Evolutionary conservation across 768 basidiomycete species (phyloP), one percentile per base, ranked within the genome.

Genomic region (Russula ochroleuca): DNA sequence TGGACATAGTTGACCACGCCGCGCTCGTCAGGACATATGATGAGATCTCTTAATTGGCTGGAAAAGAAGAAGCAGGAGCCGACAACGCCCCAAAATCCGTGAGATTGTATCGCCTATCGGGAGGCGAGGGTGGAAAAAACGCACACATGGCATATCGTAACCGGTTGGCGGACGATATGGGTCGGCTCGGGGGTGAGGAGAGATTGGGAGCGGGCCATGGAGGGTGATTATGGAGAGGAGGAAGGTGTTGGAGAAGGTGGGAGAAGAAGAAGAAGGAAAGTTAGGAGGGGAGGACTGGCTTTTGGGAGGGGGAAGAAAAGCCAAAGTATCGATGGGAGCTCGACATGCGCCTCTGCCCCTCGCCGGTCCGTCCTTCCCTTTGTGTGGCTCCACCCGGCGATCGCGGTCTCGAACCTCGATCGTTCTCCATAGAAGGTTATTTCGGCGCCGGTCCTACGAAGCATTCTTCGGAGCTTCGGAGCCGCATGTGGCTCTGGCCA

Each of bases 11-110:
- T 85, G 41, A 90, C 80, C 6, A 85, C 70, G 2, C 88, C 87
- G 14, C 80, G 75, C 66, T 85, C 82, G 6, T 82, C 77, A 1
- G 89, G 90, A 72, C 88, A 90, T 63, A 88, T 81, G 55, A 92
- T 74, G 54, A 93, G 82, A 75, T 93, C 90, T 40, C 90, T 81
- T 33, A 93, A 77, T 75, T 93, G 90, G 31, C 88, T 89, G 73
- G 61, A 35, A 58, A 61, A 28, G 15, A 14, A 23, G 3, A 52
- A 58, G 13, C 1, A 57, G 49, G 43, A 52, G 60, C 45, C 33
- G 61, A 41, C 63, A 62, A 63, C 48, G 56, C 48, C 28, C 25
- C 38, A 61, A 68, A 52, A 9, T 35, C 62, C 52, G 17, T 23
- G 21, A 13, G 31, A 35, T 37, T 11, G 51, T 28, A 49, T 49